Evolutionary conservation across 352 stramenopile genomes (phyloP), one percentile per base, ranked within the genome.

Genomic region (Thraustochytrium striatum): DNA sequence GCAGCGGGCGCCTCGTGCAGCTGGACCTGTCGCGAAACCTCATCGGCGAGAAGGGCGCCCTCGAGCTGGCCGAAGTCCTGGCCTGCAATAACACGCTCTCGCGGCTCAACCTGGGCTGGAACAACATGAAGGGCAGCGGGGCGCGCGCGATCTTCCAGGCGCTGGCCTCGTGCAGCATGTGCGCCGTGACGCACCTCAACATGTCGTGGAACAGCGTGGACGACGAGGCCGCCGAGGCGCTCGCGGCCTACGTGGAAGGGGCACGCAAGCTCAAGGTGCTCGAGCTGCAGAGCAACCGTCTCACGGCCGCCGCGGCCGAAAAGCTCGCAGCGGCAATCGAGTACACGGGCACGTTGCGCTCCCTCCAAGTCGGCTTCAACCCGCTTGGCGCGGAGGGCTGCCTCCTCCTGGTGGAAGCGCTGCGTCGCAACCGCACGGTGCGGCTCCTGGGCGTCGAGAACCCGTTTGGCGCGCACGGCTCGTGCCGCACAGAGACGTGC

Each of bases 301-400:
- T 62, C 9, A 62, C 55, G 25, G n/a, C 9, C 13, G 25, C 25
- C 25, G 25, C 55, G 25, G 55, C 55, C 9, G 9, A 30, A 9
- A n/a, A 9, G 55, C 55, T 62, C 9, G n/a, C 9, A 25, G 55
- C 25, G 25, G 55, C 55, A 25, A 9, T 62, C 13, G 32, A 25
- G 9, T 16, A 62, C 9, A 25, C 55, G 9, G n/a, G 9, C 25
- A 25, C 55, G 25, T n/a, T 62, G 25, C 55, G 55, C 9, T 62
- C 55, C 25, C 55, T 62, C 9, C 55, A 62, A 36, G 55, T 62
- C 55, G 55, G 55, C 9, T 62, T 62, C 25, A 62, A 62, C 33
- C 9, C 55, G 55, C 55, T 62, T 16, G 55, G 55, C 9, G 25
- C 9, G 9, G 55, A 62, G 9, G 55, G 55, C 9, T 62, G 55